Evolutionary conservation across 768 basidiomycete genomes (phyloP), one percentile per base, ranked within the genome.

Genomic region (Mycena belliarum): DNA sequence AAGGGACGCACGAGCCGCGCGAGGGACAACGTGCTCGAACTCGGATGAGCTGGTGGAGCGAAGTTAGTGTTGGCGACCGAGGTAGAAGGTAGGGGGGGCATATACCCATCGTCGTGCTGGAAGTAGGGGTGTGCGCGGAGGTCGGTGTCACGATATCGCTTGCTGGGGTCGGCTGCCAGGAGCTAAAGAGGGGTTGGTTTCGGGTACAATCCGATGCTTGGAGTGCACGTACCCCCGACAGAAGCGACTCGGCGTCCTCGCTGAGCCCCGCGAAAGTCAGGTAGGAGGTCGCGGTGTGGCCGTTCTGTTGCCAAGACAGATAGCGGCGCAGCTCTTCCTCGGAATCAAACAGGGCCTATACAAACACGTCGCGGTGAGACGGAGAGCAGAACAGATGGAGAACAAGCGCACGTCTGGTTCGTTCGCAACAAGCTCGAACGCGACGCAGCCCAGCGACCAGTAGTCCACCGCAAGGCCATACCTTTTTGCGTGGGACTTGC

Each of bases 361-460:
- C 2, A 35, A 20, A 42, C 24, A 8, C 26, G 11, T 15, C 14
- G 9, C 33, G n/a, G 43, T 35, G 7, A 25, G 26, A 18, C 2
- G 23, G 21, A 20, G n/a, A 15, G 28, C 5, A 42, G 18, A 35
- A 49, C 21, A 8, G 35, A 32, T 32, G 29, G 29, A 49, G 35
- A 49, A 10, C 6, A 18, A 24, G 53, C 52, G 28, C 54, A 73
- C 76, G 57, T 63, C 47, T 35, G 69, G 63, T 21, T 55, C 53
- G n/a, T 47, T 52, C 11, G 69, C 65, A 37, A 76, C 68, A 14
- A 79, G 55, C 57, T 78, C 75, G 55, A 69, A 80, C 10, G 71
- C 57, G 12, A 79, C 65, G 42, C 76, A 76, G 7, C 79, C 78
- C 11, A 77, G 63, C 0, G 69, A 69, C 77, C 78, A 80, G 66